Evolutionary conservation across 192 early-diverging fungal genomes (phyloP), one percentile per base, ranked within the genome.

Genomic region (Umbelopsis sp.): DNA sequence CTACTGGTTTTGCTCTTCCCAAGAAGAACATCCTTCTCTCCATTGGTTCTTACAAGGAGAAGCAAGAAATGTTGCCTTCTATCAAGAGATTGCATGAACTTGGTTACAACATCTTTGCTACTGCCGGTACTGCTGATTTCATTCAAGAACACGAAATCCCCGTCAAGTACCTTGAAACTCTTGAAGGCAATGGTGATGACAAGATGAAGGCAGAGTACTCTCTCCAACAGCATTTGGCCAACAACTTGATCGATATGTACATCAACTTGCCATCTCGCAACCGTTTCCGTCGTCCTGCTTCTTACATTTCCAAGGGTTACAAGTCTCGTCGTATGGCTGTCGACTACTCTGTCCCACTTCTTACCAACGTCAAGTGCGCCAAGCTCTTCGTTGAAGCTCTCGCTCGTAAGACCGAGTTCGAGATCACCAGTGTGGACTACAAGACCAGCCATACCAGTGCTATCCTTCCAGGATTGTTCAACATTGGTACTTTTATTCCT

Each of bases 291-390:
- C 91, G 97, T 50, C 97, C 96, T 50, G 94, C 97, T 30, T 91
- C 88, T 72, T 99, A 98, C 79, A 92, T 97, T 80, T 92, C 90
- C 68, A 92, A 91, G 73, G 97, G 97, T 41, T 99, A 99, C 85
- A 88, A 89, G 71, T 92, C 92, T 68, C 91, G 97, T 67, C 90
- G 97, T 76, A 94, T 99, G 94, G 97, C 97, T 37, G 93, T 99
- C 30, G 97, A 99, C 81, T 94, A 95, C 72, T 94, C 93, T 47
- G 85, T 99, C 52, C 97, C 97, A 10, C 83, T 99, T 75, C 96
- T 99, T 78, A 99, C 97, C 69, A 99, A 99, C 76, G 89, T 99
- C 84, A 99, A 99, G 85, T 98, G 96, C 76, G 97, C 97, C 73
- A 98, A 98, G 86, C 79, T 99, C 67, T 98, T 99, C 71, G 84